Percentiles rank a stretch among this genome's conserved stretches.
These are phyloP conservation scores for Xylaria polymorpha DNA, from an alignment of 2,329 filamentous ascomycete genomes.

Conservation along the genomic window DNA sequence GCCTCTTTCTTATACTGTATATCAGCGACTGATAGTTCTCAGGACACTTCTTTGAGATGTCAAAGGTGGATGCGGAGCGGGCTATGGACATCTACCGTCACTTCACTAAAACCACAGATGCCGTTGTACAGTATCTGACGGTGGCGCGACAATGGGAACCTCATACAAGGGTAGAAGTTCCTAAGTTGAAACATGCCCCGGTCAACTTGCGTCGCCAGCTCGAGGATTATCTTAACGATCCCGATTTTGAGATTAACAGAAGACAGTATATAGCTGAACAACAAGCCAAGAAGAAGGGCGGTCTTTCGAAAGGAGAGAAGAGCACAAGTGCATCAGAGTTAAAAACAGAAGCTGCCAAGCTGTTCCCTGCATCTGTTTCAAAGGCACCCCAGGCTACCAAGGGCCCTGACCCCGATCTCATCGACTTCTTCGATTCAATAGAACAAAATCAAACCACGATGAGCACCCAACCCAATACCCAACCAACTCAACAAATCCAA, in stretches of 20 bases:
- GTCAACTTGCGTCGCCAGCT: constrained; percentile 89
- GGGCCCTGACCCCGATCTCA: constrained; percentile 80
- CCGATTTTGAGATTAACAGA: constrained; percentile 93
- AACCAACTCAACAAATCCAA: constrained; percentile 47
- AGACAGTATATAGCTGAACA: constrained; percentile 92
- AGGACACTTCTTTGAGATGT: constrained; percentile 99
- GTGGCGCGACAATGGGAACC: constrained; percentile 91
- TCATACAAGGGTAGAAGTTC: constrained; percentile 91
- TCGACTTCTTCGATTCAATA: constrained; percentile 95
- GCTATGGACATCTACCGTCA: constrained; percentile 91
- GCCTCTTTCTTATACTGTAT: neutral
- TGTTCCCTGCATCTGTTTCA: constrained; percentile 55
- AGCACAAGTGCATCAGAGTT: constrained; percentile 50
- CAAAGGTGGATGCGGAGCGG: constrained; percentile 89
- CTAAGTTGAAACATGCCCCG: constrained; percentile 96
- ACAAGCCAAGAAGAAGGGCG: constrained; percentile 72
- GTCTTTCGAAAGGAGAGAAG: constrained; percentile 53
- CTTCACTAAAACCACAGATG: constrained; percentile 92
- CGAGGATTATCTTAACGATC: constrained; percentile 93
- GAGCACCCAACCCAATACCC: constrained; percentile 59
- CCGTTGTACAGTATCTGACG: constrained; percentile 89
- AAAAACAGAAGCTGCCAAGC: constrained; percentile 56
- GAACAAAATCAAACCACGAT: constrained; percentile 86
- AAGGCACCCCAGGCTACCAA: constrained; percentile 65
- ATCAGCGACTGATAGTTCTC: constrained; percentile 39